Evolutionary conservation across 176 grass and related monocot species (phyloP).

Genomic region (Oryza meyeriana): DNA sequence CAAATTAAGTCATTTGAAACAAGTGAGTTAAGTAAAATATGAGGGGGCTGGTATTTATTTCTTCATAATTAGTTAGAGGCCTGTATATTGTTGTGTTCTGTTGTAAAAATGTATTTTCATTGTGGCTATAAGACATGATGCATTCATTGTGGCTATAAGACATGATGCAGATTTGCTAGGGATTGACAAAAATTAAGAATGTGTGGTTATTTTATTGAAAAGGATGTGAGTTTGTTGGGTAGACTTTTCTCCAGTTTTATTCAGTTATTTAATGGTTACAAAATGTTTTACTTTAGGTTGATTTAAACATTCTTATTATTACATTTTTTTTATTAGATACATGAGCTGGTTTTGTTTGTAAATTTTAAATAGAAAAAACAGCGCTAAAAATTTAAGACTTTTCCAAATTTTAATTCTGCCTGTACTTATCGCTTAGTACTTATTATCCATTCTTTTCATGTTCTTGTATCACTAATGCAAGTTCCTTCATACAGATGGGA

Average conservation of each 20-base stretch:
- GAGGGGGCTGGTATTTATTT: neutral
- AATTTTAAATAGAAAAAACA: neutral
- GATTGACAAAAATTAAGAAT: neutral
- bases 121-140: neutral
- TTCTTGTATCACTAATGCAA: conserved; percentile 12
- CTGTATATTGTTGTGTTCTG: neutral
- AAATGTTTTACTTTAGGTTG: neutral
- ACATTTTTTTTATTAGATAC: neutral
- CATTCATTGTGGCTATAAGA: neutral
- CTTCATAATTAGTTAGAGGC: neutral
- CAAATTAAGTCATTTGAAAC: neutral
- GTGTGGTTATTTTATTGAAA: neutral
- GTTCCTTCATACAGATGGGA: conserved; percentile 76
- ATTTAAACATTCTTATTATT: neutral
- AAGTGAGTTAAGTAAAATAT: neutral
- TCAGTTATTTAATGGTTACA: neutral
- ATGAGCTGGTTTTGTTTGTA: conserved; percentile 12
- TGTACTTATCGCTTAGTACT: neutral
- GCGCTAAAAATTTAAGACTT: neutral
- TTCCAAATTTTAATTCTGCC: neutral
- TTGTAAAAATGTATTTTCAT: neutral
- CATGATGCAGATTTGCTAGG: conserved; percentile 1
- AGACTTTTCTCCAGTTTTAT: neutral
- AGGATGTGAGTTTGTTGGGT: neutral
- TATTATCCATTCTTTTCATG: neutral